Percentiles rank a stretch among this genome's conserved stretches.
phyloP scores from a whole-genome alignment of 768 basidiomycete species.

The Collybiopsis confluens region DNA sequence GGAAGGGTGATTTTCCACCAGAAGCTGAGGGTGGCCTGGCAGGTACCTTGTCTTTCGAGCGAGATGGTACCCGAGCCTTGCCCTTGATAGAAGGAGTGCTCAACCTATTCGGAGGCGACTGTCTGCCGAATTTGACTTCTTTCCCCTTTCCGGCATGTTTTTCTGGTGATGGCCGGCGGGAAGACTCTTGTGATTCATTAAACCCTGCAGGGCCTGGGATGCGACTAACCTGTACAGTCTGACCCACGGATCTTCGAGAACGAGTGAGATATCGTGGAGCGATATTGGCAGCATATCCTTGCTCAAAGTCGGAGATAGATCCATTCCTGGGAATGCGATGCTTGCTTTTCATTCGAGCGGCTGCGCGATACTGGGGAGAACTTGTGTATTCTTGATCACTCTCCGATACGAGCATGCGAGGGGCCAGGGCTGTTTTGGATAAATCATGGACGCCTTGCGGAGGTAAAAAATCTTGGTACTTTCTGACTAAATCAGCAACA shows the following conservation, averaged over 20 bases:
- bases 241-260: constrained; percentile 39
- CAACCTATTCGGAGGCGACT: constrained; percentile 34
- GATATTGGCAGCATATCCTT: constrained; percentile 89
- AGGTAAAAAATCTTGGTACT: constrained; percentile 75
- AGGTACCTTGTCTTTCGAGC: constrained; percentile 37
- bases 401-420: constrained; percentile 62
- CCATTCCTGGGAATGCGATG: constrained; percentile 46
- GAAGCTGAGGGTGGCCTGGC: constrained; percentile 41
- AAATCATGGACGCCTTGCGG: constrained; percentile 69
- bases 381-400: constrained; percentile 69
- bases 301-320: constrained; percentile 83
- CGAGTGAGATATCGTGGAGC: constrained; percentile 71
- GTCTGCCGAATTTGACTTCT: constrained; percentile 40
- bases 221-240: constrained; percentile 33
- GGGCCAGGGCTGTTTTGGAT: constrained; percentile 65
- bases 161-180: constrained; percentile 70
- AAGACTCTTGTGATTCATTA: constrained; percentile 55
- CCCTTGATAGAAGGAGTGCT: constrained; percentile 26
- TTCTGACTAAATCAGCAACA: constrained; percentile 83
- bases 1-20: constrained; percentile 47
- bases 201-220: constrained; percentile 49
- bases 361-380: constrained; percentile 30
- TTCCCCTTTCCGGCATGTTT: constrained; percentile 43
- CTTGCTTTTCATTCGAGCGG: constrained; percentile 43
- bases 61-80: constrained; percentile 35